Evolutionary conservation across 2,329 filamentous ascomycete genomes (phyloP).

Genomic region (Chalaropsis ovoidea): DNA sequence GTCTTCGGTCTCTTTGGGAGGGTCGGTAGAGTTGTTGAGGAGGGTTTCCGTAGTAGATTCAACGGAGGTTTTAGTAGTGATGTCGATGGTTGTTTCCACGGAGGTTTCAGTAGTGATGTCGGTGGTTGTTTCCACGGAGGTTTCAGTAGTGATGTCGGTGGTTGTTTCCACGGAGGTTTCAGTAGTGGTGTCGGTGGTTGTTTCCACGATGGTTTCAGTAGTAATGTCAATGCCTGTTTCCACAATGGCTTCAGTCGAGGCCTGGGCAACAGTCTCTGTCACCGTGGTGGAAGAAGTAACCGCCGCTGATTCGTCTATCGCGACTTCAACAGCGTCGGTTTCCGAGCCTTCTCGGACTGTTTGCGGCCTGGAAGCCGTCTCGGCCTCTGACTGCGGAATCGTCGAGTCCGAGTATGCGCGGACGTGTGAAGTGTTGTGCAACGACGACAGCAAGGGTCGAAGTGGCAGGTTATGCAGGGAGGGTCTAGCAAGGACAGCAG

Average conservation of each 20-base stretch:
- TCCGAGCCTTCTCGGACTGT: neutral
- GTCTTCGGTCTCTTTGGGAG: constrained; percentile 16
- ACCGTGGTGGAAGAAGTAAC: neutral
- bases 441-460: neutral
- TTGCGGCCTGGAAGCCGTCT: neutral
- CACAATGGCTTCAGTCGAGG: neutral
- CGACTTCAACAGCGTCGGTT: neutral
- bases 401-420: constrained; percentile 6
- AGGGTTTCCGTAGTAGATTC: neutral
- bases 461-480: neutral
- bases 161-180: neutral
- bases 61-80: neutral
- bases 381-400: neutral
- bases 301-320: neutral
- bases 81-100: too few relatives aligned
- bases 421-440: neutral
- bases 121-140: too few relatives aligned
- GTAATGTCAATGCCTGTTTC: neutral
- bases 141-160: neutral
- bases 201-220: neutral
- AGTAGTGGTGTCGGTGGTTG: neutral
- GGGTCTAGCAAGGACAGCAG: neutral
- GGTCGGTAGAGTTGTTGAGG: neutral
- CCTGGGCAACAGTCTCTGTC: neutral
- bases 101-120: too few relatives aligned